phyloP scores from a whole-genome alignment of 2,329 filamentous ascomycete species.

The Calonectria pseudoreteaudii region DNA sequence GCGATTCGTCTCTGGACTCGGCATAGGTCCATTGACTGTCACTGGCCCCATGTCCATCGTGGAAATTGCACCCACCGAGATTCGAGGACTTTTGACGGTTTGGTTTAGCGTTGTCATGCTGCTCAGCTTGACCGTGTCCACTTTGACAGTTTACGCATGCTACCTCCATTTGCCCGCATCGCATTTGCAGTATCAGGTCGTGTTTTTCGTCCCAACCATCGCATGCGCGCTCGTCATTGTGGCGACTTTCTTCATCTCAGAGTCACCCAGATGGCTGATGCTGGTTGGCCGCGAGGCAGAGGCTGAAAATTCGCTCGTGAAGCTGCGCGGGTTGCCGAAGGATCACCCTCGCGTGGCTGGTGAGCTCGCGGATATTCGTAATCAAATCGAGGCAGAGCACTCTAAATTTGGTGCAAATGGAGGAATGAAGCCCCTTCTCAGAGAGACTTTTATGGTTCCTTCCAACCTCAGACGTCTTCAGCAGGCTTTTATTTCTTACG shows the following conservation, averaged over 20 bases:
- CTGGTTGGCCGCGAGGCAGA: slow-evolving; percentile 45
- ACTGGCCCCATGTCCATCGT: slow-evolving; percentile 52
- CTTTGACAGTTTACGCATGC: slow-evolving; percentile 50
- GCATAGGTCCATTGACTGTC: slow-evolving; percentile 53
- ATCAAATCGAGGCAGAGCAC: slow-evolving; percentile 33
- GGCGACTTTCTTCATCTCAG: slow-evolving; percentile 49
- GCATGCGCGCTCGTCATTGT: slow-evolving; percentile 39
- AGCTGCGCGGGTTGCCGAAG: slow-evolving; percentile 42
- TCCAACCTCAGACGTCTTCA: slow-evolving; percentile 55
- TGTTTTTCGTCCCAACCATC: slow-evolving; percentile 40
- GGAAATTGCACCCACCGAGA: slow-evolving; percentile 54
- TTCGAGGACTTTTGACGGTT: slow-evolving; percentile 50
- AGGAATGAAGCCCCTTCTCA: slow-evolving; percentile 40
- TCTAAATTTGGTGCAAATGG: slow-evolving; percentile 24
- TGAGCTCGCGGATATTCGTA: slow-evolving; percentile 46
- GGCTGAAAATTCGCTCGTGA: slow-evolving; percentile 30
- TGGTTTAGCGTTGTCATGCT: slow-evolving; percentile 55
- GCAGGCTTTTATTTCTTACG: slow-evolving; percentile 51
- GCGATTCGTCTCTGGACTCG: slow-evolving; percentile 52
- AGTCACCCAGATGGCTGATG: slow-evolving; percentile 52
- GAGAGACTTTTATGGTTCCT: slow-evolving; percentile 51
- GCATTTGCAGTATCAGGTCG: slow-evolving; percentile 45
- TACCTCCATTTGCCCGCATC: slow-evolving; percentile 29
- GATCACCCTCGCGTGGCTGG: slow-evolving; percentile 40
- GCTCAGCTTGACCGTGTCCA: slow-evolving; percentile 45